Evolutionary conservation across 2,329 filamentous ascomycete species (phyloP).

Genomic region (Tolypocladium pustulatum): DNA sequence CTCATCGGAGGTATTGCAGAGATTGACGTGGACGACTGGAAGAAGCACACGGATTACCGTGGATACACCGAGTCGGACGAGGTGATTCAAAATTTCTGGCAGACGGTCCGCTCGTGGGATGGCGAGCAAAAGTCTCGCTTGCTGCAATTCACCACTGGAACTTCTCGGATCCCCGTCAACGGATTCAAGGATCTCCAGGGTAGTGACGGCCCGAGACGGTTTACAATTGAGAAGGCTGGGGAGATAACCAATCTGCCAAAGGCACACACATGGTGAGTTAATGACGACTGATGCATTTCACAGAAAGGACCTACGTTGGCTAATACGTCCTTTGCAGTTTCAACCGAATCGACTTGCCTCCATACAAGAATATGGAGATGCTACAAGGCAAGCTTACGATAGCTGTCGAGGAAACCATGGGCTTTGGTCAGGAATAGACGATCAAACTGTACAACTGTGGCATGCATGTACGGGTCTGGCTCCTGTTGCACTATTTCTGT

Average conservation of each 20-base stretch:
- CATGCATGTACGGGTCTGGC: neutral
- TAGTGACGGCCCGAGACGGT: conserved; percentile 86
- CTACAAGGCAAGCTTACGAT: conserved; percentile 87
- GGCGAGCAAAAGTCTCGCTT: conserved; percentile 96
- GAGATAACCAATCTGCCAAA: conserved; percentile 87
- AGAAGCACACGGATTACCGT: conserved; percentile 99
- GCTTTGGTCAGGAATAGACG: conserved; percentile 88
- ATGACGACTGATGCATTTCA: neutral
- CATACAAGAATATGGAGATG: conserved; percentile 80
- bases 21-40: conserved; percentile 99
- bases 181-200: conserved; percentile 99
- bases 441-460: neutral
- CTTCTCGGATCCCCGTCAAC: conserved; percentile 95
- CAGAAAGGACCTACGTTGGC: neutral
- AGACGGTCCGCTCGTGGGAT: conserved; percentile 93
- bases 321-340: conserved; percentile 50
- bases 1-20: conserved; percentile 99
- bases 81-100: conserved; percentile 98
- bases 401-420: conserved; percentile 96
- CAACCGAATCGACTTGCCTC: conserved; percentile 89
- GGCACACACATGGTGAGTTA: conserved; percentile 86
- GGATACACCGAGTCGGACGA: conserved; percentile 97
- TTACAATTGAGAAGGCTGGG: conserved; percentile 96
- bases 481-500: neutral
- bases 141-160: conserved; percentile 94